These are phyloP conservation scores for Potentilla sterilis DNA, from an alignment of 306 rosid genomes.

Conservation along the genomic window DNA sequence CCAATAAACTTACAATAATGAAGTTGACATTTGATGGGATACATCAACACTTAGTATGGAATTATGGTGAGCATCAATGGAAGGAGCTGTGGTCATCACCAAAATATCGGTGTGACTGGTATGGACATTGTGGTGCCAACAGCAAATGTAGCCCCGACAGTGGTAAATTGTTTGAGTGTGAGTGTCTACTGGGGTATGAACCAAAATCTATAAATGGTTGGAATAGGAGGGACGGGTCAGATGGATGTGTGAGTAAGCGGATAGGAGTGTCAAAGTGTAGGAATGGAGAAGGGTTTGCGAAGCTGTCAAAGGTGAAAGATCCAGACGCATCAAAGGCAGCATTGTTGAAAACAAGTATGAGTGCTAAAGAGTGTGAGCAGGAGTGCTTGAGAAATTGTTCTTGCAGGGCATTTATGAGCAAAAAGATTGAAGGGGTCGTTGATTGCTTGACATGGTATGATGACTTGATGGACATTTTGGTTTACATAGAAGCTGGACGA, in stretches of 20 bases:
- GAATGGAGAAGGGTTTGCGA: slow-evolving; percentile 57
- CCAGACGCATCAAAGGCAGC: slow-evolving; percentile 44
- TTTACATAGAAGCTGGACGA: slow-evolving; percentile 26
- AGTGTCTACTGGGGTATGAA: slow-evolving; percentile 53
- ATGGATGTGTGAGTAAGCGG: slow-evolving; percentile 51
- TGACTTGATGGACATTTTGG: slow-evolving; percentile 40
- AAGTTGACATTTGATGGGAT: neutral
- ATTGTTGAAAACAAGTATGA: slow-evolving; percentile 14
- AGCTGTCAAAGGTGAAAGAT: slow-evolving; percentile 34
- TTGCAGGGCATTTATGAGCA: slow-evolving; percentile 43
- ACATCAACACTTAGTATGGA: neutral
- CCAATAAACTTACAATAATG: neutral
- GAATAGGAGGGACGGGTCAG: slow-evolving; percentile 38
- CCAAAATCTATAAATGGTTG: slow-evolving; percentile 35
- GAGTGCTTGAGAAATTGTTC: slow-evolving; percentile 49
- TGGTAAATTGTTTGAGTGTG: slow-evolving; percentile 31
- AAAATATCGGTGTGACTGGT: slow-evolving; percentile 36
- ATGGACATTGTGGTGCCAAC: slow-evolving; percentile 32
- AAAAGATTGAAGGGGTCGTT: slow-evolving; percentile 21
- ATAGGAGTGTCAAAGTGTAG: slow-evolving; percentile 26
- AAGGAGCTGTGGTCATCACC: slow-evolving; percentile 18
- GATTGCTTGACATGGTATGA: slow-evolving; percentile 55
- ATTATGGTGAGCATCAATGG: neutral
- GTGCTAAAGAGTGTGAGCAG: slow-evolving; percentile 27
- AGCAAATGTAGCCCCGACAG: slow-evolving; percentile 35